A percentile compares a stretch with the other conserved stretches of the same genome.
phyloP scores from a whole-genome alignment of 371 early-diverging fungal genomes.

The Mucor mucedo region DNA sequence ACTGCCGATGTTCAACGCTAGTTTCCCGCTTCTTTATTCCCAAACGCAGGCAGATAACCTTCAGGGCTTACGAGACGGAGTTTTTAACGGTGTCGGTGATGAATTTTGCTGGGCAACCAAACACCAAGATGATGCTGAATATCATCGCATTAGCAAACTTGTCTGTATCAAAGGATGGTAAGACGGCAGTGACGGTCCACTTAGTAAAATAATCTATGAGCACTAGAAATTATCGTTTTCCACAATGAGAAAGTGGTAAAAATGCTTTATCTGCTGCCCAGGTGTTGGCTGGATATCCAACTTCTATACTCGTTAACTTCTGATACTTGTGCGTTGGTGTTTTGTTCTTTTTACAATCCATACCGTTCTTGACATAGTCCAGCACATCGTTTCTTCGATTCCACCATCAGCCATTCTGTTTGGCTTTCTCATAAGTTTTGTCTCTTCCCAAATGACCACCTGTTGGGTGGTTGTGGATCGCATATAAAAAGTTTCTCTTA shows the following conservation, averaged over 20 bases:
- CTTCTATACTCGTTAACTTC: conserved; percentile 10
- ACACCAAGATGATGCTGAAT: too few species aligned
- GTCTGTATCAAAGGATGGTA: too few species aligned
- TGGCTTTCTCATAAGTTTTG: conserved; percentile 17
- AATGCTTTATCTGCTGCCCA: conserved; percentile 33
- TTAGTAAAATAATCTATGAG: too few species aligned
- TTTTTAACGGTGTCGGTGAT: too few species aligned
- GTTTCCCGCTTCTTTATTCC: conserved; percentile 19
- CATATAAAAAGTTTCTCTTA: not conserved
- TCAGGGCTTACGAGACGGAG: too few species aligned
- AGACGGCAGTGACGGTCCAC: too few species aligned
- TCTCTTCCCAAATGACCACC: conserved; percentile 24
- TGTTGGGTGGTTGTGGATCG: not conserved
- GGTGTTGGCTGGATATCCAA: conserved; percentile 11
- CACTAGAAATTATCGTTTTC: too few species aligned
- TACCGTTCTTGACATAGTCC: not conserved
- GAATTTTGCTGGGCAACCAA: too few species aligned
- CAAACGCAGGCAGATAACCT: too few species aligned
- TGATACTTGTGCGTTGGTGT: not conserved
- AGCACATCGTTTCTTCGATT: conserved; percentile 3
- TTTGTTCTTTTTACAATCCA: conserved; percentile 13
- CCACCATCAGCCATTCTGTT: conserved; percentile 16
- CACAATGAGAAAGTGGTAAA: conserved; percentile 12
- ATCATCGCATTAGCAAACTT: too few species aligned
- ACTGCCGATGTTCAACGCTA: conserved; percentile 25